Base-by-base conservation (phyloP, 1,284 basidiomycete species). In the Lignosus rhinocerotis region DNA sequence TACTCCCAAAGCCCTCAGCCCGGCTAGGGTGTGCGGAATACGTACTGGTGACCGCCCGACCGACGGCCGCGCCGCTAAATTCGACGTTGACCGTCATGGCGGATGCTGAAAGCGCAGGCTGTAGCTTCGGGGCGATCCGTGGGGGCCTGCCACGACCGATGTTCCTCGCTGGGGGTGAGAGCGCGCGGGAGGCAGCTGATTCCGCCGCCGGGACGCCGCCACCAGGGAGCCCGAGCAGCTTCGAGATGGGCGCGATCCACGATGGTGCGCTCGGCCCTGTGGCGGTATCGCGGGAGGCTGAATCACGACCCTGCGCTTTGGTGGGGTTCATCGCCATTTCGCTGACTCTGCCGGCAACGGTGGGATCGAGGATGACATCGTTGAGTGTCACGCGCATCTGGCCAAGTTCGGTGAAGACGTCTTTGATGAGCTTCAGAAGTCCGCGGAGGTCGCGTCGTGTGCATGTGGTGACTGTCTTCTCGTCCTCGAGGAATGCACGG, bases 31-130 rank as follows among this genome's bases (percentile, higher is more conserved):
- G 70, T 14, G 73, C 74, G 14, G 76, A 72, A 56, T 76, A 73
- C 31, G 83, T 78, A 63, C 79, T 86, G 14, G 88, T 87, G n/a
- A 88, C 83, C 0, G 91, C 85, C 56, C 88, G 80, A 16, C 92
- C 87, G 8, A 87, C 81, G 16, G 88, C 91, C 1, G 83, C 75
- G 2, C 90, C 88, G 6, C 88, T 92, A 74, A 96, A 96, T 76
- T 96, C 94, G 54, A 98, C 94, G 60, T 93, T 95, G 65, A 97
- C 93, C 0, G 92, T 94, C 34, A 91, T 94, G 0, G 91, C 81
- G 17, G 90, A 92, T 3, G 95, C 92, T 6, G 89, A 87, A 21
- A 93, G 82, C 16, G 91, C 92, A 0, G 94, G 88, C 1, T 85
- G 84, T 19, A 89, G 80, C 71, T 96, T 97, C 0, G 90, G 84